Conservation (phyloP, 1,284 basidiomycete genomes). For the Cystobasidium sp. region DNA sequence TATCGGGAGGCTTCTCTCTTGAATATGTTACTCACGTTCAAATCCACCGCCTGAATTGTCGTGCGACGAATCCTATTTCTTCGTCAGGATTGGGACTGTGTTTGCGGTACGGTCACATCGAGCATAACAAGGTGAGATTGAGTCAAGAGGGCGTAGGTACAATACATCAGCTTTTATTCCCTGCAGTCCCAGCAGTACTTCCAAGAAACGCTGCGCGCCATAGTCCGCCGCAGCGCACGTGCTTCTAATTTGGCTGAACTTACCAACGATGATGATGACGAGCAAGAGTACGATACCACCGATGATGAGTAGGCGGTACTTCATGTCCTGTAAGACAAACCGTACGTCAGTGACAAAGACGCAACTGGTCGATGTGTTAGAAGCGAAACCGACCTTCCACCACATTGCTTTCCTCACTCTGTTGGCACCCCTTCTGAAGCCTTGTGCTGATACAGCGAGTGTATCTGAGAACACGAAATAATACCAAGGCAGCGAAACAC, state of each 20-base stretch:
- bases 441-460: conserved; percentile 97
- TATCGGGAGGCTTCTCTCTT: background rate
- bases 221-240: background rate
- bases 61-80: conserved; percentile 53
- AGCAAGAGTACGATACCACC: conserved; percentile 83
- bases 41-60: conserved; percentile 42
- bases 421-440: conserved; percentile 95
- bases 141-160: too few species aligned
- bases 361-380: conserved; percentile 40
- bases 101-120: too few species aligned
- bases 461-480: conserved; percentile 69
- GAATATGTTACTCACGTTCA: conserved; percentile 25
- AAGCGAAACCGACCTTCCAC: conserved; percentile 52
- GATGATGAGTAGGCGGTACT: conserved; percentile 85
- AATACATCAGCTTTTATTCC: too few species aligned
- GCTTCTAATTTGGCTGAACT: conserved; percentile 13
- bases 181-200: too few species aligned
- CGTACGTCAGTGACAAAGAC: background rate
- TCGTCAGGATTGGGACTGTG: conserved; percentile 53
- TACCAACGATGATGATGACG: conserved; percentile 83
- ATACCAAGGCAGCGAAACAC: background rate
- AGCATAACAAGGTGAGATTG: too few species aligned
- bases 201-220: background rate
- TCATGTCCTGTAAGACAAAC: conserved; percentile 77
- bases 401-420: conserved; percentile 92